Conservation (phyloP, 768 basidiomycete genomes). For the Fomitopsis pulvina region DNA sequence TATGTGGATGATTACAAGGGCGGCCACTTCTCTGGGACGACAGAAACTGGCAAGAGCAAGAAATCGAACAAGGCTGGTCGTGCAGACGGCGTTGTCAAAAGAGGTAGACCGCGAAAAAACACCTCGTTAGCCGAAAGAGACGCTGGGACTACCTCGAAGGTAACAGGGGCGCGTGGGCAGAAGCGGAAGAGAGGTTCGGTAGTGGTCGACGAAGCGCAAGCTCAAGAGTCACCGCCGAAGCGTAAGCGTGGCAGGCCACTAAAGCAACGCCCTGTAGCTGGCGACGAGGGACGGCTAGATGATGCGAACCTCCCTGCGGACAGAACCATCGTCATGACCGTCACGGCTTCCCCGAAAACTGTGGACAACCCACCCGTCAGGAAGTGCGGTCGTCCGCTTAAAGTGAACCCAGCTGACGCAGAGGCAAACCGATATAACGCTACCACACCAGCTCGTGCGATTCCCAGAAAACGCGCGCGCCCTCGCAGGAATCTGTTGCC, state of each 20-base stretch:
- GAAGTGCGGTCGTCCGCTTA: conserved; percentile 2
- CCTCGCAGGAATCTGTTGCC: conserved; percentile 13
- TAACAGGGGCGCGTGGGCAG: conserved; percentile 15
- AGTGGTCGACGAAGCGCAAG: conserved; percentile 7
- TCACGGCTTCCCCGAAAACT: background rate
- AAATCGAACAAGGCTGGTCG: conserved; percentile 37
- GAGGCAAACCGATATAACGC: no score
- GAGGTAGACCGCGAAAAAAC: conserved; percentile 49
- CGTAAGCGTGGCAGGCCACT: conserved; percentile 26
- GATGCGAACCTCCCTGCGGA: background rate
- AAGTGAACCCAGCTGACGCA: background rate
- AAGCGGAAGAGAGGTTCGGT: conserved; percentile 29
- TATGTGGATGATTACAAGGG: conserved; percentile 38
- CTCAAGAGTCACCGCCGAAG: conserved; percentile 11
- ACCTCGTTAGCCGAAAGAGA: background rate
- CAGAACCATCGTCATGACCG: background rate
- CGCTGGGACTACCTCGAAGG: conserved; percentile 17
- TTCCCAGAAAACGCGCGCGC: conserved; percentile 14
- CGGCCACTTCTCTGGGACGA: conserved; percentile 5
- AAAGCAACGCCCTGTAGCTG: conserved; percentile 14
- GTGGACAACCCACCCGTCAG: no score
- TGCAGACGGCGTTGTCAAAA: conserved; percentile 47
- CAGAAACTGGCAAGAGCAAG: conserved; percentile 5
- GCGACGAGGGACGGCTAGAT: background rate
- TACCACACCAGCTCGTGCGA: background rate